phyloP scores from a whole-genome alignment of 257 asterid species.

The Ajuga chamaepitys region DNA sequence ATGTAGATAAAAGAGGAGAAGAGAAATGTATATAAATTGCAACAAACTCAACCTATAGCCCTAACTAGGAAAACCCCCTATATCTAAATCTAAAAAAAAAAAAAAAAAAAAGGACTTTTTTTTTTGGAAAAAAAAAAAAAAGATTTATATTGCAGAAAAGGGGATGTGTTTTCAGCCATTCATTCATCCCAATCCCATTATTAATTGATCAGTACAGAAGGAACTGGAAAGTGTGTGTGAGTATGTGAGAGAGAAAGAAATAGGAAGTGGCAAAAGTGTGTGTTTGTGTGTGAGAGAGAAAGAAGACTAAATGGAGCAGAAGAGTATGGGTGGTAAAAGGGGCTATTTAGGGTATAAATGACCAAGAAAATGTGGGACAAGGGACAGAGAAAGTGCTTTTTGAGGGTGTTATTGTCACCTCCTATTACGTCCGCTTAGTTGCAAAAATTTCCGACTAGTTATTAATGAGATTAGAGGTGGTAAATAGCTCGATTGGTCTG shows the following conservation, averaged over 20 bases:
- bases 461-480: too few species aligned
- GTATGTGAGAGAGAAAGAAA: constrained; percentile 10
- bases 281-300: constrained; percentile 12
- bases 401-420: not conserved
- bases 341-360: constrained; percentile 15
- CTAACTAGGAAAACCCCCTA: not conserved
- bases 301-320: constrained; percentile 11
- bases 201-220: constrained; percentile 38
- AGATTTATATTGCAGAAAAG: constrained; percentile 46
- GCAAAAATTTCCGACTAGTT: too few species aligned
- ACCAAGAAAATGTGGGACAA: constrained; percentile 17
- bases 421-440: too few species aligned
- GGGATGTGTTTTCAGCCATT: constrained; percentile 65
- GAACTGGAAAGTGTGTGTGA: constrained; percentile 39
- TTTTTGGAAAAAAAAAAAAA: too few species aligned
- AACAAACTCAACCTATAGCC: not conserved
- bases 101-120: constrained; percentile 15
- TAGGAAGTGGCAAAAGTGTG: constrained; percentile 16
- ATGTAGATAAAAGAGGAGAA: constrained; percentile 2
- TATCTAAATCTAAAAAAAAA: too few species aligned
- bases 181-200: constrained; percentile 41
- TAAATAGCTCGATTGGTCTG: too few species aligned
- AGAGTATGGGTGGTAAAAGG: constrained; percentile 7
- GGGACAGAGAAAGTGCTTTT: constrained; percentile 7
- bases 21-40: constrained; percentile 18